Base-by-base conservation (phyloP, 2,329 filamentous ascomycete species). In the Trichophyton verrucosum region DNA sequence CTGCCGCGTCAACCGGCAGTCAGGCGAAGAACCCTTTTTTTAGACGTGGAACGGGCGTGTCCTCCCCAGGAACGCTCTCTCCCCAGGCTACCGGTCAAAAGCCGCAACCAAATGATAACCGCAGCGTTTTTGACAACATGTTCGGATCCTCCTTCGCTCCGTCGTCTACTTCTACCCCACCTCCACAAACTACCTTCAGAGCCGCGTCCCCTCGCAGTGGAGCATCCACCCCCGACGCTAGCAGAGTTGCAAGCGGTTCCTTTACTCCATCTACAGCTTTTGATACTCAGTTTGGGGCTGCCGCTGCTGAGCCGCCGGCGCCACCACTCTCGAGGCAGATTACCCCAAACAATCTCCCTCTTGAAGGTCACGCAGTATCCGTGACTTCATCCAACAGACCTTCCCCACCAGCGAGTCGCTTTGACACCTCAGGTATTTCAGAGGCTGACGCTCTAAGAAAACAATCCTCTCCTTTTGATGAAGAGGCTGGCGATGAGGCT, bases 1-100 rank as follows among this genome's bases (percentile, higher is more conserved):
- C 91, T 63, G 76, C 81, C 51, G 71, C 76, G 22, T 82, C 81
- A 15, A 77, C 75, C 27, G 78, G 85, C 51, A 92, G 86, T 71
- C 78, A 77, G 65, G 89, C 82, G 67, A 96, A 91, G 69, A 99
- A 99, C 71, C 94, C 94, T 0, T 99, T 99, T 79, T 96, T 96
- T 78, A 86, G 90, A 69, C 81, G 80, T 61, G 76, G 78, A 5
- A 74, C 78, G n/a, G 77, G 76, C 9, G 76, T 73, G 27, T 69
- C 74, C 6, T 73, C 77, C 42, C 80, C 82, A 6, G 78, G 76
- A 42, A 76, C 78, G 47, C 75, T 78, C 67, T 77, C 80, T 17
- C 77, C 76, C 13, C 56, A 36, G 30, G 17, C 49, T 33, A 61
- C 62, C 11, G 53, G 53, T 20, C 40, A 22, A 27, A 60, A 63